A percentile compares a stretch with the other conserved stretches of the same genome.
Evolutionary conservation across 805 yeast genomes (phyloP).

Genomic region (Wickerhamomyces chaumierensis): DNA sequence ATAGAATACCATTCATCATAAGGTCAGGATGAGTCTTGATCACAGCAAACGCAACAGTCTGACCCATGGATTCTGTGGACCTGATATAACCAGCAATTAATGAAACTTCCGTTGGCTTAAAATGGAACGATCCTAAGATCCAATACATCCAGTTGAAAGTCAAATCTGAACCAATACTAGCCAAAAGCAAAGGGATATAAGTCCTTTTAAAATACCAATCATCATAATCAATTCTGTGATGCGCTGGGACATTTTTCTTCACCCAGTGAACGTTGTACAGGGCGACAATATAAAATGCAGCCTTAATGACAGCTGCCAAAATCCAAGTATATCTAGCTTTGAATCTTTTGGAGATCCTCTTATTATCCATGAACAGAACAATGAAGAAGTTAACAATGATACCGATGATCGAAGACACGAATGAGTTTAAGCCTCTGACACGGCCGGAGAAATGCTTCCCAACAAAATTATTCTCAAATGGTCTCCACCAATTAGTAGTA

Average conservation of each 20-base stretch:
- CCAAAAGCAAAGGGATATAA: slow-evolving; percentile 15
- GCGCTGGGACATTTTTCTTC: slow-evolving; percentile 2
- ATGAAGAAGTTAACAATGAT: slow-evolving; percentile 11
- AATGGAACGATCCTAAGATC: slow-evolving; percentile 16
- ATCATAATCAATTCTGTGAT: slow-evolving; percentile 12
- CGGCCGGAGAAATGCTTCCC: slow-evolving; percentile 18
- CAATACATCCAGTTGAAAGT: slow-evolving; percentile 18
- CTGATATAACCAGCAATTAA: slow-evolving; percentile 15
- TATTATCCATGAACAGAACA: slow-evolving; percentile 11
- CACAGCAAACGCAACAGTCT: slow-evolving; percentile 11
- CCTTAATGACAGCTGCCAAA: slow-evolving; percentile 2
- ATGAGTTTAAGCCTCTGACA: slow-evolving; percentile 16
- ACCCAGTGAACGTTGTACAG: slow-evolving; percentile 8
- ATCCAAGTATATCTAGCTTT: slow-evolving; percentile 14
- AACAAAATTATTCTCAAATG: slow-evolving; percentile 16
- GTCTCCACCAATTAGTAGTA: slow-evolving; percentile 13
- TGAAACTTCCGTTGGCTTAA: slow-evolving; percentile 11
- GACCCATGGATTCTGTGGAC: slow-evolving; percentile 16
- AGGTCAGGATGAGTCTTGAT: slow-evolving; percentile 1
- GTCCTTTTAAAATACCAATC: slow-evolving; percentile 9
- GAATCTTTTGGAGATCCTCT: slow-evolving; percentile 3
- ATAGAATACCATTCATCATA: not conserved
- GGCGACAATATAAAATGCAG: slow-evolving; percentile 14
- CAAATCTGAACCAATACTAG: slow-evolving; percentile 15
- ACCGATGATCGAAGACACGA: slow-evolving; percentile 14